Evolutionary conservation across 768 basidiomycete genomes (phyloP), one percentile per base, ranked within the genome.

Genomic region (Russula compacta): DNA sequence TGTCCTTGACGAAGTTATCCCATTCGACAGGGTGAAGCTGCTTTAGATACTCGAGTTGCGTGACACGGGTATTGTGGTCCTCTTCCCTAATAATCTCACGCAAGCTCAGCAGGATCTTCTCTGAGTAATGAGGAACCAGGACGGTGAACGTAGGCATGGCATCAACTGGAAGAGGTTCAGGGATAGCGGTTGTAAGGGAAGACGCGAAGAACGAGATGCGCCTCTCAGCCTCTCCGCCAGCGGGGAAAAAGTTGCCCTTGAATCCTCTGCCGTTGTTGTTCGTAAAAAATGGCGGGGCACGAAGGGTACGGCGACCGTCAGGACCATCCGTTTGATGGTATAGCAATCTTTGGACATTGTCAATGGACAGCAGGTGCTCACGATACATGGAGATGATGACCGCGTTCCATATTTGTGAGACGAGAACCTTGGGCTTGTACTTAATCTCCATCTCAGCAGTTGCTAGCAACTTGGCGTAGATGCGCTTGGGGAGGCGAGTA

Each of bases 111-210:
- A 99, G 72, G 69, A 99, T 98, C 81, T 98, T 99, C 73, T 99
- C 97, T 12, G 95, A 97, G 73, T 99, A 99, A 75, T 99, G 97
- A 11, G 97, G 97, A 0, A 97, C 92, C 42, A 99, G 84, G 59
- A 99, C 97, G n/a, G 97, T 99, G 76, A 98, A 99, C 0, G 95
- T 98, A 11, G 97, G 97, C 97, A 99, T 98, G 21, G 95, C 90
- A 69, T 98, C 95, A 58, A 99, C 87, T 12, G 95, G 92, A 47
- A 98, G 82, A 12, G 95, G 90, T 64, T 98, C 95, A 17, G 97
- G 95, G 52, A 98, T 82, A 15, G 93, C 85, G 21, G 94, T 98
- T 35, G 97, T 98, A 61, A 98, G 82, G 12, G 95, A 98, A 24
- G 95, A 95, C 2, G 97, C 93, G 71, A 99, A 98, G 83, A 98